Conservation (phyloP, 2,329 filamentous ascomycete genomes). For the Xylaria hypoxylon region DNA sequence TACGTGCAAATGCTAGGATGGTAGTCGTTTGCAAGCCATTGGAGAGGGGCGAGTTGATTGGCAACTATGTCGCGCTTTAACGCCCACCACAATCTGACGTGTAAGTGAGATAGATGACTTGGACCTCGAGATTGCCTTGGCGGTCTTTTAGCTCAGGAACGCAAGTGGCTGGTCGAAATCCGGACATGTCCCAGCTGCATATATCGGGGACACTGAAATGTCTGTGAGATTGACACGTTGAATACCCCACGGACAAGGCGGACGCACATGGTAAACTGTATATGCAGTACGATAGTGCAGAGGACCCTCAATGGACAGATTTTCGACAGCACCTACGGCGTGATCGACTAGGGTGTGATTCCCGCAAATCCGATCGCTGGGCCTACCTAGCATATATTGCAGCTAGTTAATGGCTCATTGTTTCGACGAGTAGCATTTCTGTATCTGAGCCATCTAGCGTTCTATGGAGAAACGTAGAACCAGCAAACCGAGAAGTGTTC, state of each 20-base stretch:
- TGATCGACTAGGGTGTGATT: slow-evolving; percentile 16
- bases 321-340: slow-evolving; percentile 14
- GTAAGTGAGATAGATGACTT: slow-evolving; percentile 28
- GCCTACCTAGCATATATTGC: neutral
- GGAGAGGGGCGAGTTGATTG: slow-evolving; percentile 14
- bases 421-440: slow-evolving; percentile 5
- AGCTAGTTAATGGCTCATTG: slow-evolving; percentile 12
- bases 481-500: slow-evolving; percentile 7
- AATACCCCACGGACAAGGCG: slow-evolving; percentile 41
- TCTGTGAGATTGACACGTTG: slow-evolving; percentile 52
- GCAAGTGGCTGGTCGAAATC: slow-evolving; percentile 32
- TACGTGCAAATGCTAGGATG: slow-evolving; percentile 2
- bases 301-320: slow-evolving; percentile 43
- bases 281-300: slow-evolving; percentile 44
- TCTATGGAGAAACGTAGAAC: slow-evolving; percentile 1
- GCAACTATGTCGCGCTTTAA: slow-evolving; percentile 3
- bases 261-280: slow-evolving; percentile 35
- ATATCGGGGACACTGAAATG: slow-evolving; percentile 39
- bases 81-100: slow-evolving; percentile 35
- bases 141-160: slow-evolving; percentile 25
- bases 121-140: slow-evolving; percentile 23
- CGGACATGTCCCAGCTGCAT: slow-evolving; percentile 32
- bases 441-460: slow-evolving; percentile 9
- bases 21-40: neutral
- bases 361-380: slow-evolving; percentile 15